phyloP scores from a whole-genome alignment of 306 rosid species.

The Cicer yamashitae region DNA sequence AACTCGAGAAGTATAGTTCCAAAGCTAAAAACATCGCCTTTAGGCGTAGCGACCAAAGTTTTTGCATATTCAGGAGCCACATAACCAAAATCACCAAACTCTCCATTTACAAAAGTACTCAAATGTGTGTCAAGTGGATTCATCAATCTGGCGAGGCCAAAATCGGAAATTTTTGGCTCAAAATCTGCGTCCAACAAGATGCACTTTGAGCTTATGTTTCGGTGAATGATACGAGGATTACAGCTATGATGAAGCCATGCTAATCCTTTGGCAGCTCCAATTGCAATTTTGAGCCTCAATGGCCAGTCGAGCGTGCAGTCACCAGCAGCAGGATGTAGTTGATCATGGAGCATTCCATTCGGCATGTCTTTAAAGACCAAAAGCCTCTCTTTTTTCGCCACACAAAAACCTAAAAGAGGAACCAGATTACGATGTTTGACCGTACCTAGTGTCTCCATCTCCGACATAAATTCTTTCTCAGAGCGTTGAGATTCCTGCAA shows the following conservation, averaged over 20 bases:
- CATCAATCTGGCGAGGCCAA: conserved; percentile 97
- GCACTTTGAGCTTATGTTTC: conserved; percentile 94
- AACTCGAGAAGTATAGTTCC: conserved; percentile 94
- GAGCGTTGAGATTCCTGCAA: conserved; percentile 84
- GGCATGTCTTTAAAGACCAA: conserved; percentile 79
- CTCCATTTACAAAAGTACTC: conserved; percentile 96
- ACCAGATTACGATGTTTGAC: conserved; percentile 82
- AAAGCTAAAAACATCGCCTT: conserved; percentile 89
- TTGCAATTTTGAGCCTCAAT: conserved; percentile 80
- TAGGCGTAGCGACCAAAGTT: conserved; percentile 91
- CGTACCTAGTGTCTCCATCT: conserved; percentile 81
- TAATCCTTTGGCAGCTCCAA: conserved; percentile 90
- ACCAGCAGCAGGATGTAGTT: conserved; percentile 62
- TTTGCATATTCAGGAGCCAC: conserved; percentile 93
- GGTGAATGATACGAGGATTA: conserved; percentile 91
- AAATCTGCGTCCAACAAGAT: conserved; percentile 75
- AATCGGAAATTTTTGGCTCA: conserved; percentile 91
- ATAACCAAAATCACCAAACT: conserved; percentile 90
- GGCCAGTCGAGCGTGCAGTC: conserved; percentile 71
- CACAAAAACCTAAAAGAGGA: conserved; percentile 84
- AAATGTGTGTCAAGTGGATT: conserved; percentile 91
- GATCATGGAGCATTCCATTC: conserved; percentile 80
- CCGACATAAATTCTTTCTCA: conserved; percentile 83
- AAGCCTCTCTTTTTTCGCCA: conserved; percentile 88
- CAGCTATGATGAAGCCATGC: conserved; percentile 98